Evolutionary conservation across 345 rosid species (phyloP), one percentile per base, ranked within the genome.

Genomic region (Arabis alpina): DNA sequence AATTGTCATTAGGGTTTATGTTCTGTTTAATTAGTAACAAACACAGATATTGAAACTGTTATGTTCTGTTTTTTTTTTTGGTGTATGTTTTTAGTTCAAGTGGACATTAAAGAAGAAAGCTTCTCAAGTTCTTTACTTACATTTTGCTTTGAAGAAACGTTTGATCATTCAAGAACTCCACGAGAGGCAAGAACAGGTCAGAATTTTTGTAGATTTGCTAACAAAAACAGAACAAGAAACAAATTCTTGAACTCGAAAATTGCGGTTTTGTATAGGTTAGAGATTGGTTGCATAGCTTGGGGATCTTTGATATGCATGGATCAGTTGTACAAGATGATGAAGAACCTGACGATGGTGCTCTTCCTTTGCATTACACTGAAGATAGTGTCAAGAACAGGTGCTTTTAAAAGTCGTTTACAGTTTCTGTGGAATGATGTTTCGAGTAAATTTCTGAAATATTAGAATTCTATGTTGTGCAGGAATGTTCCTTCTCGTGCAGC

Each of bases 231-330:
- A n/a, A n/a, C n/a, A 61, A 1, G 23, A 36, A 8, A 37, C 0
- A 19, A 10, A 13, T 36, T 27, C 5, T 48, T 66, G 16, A 66
- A 58, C 16, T 43, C 4, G 15, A n/a, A 36, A 37, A 34, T 52
- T 57, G 19, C 36, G 24, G 64, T 19, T 56, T 67, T 43, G 55
- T 60, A 30, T 30, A 93, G 96, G 97, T 85, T 76, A 91, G 80
- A 84, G 98, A 93, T 56, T 93, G 98, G 96, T 82, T 93, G 4
- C 87, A 86, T n/a, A 86, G 83, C 76, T 71, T 93, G 66, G 98
- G 97, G 80, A 82, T 93, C 45, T 83, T 82, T 47, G 98, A 91
- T 71, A 89, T 82, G 10, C 76, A 70, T 43, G 76, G 72, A 16
- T 78, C 88, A 23, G 87, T 87, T 7, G 84, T 91, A 40, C 92